phyloP scores from a whole-genome alignment of 768 basidiomycete species.

The Lyophyllum decastes region DNA sequence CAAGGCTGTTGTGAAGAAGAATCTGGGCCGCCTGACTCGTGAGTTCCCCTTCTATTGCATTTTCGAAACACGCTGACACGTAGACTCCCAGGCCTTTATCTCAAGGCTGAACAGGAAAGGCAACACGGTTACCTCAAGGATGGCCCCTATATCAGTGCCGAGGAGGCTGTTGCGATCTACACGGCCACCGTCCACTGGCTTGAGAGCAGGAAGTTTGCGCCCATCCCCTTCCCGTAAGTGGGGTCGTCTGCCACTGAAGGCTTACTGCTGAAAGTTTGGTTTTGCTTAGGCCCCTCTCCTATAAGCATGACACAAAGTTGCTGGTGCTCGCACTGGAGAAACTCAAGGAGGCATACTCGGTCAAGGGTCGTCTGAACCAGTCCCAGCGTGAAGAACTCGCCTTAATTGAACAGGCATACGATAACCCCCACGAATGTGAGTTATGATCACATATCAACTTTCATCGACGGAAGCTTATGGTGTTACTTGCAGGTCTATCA shows the following conservation, averaged over 20 bases:
- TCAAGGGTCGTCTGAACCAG: slow-evolving; percentile 96
- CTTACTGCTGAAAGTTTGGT: background rate
- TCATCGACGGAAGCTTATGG: slow-evolving; percentile 1
- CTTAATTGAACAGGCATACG: slow-evolving; percentile 97
- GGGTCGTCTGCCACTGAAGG: background rate
- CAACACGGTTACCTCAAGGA: slow-evolving; percentile 99
- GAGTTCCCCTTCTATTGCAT: slow-evolving; percentile 21
- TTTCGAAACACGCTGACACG: slow-evolving; percentile 8
- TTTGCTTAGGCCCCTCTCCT: slow-evolving; percentile 76
- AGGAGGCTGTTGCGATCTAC: slow-evolving; percentile 98
- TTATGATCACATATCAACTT: background rate
- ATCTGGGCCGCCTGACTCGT: slow-evolving; percentile 96
- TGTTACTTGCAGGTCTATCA: slow-evolving; percentile 60
- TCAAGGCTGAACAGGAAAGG: slow-evolving; percentile 98
- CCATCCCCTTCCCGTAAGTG: slow-evolving; percentile 94
- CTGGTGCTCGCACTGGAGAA: slow-evolving; percentile 97
- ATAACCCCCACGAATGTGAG: slow-evolving; percentile 97
- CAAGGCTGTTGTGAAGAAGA: slow-evolving; percentile 99
- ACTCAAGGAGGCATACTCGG: slow-evolving; percentile 97
- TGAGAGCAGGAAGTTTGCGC: slow-evolving; percentile 96
- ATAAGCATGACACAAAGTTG: slow-evolving; percentile 99
- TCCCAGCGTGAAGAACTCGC: slow-evolving; percentile 98
- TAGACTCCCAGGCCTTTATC: slow-evolving; percentile 66
- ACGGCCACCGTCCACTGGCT: slow-evolving; percentile 99
- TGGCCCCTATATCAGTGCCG: slow-evolving; percentile 97